Evolutionary conservation across 176 grass and related monocot genomes (phyloP), one percentile per base, ranked within the genome.

Genomic region (Musa troglodytarum): DNA sequence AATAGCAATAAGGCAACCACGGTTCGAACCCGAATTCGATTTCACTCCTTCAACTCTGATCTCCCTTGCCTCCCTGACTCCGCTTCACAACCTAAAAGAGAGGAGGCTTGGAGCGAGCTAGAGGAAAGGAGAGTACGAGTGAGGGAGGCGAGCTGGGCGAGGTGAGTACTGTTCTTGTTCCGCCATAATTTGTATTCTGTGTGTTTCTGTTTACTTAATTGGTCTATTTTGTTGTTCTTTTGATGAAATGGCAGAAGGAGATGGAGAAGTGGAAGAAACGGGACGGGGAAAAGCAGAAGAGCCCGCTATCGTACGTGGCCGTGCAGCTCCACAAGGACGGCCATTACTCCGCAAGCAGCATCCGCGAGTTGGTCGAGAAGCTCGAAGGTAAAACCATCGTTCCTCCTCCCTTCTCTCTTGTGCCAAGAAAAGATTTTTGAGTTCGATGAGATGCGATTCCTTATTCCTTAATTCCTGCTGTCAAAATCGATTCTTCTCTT

Each of bases 301-400:
- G 68, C 3, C 54, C 26, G 73, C 75, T 19, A 22, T 3, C 43
- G 23, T 26, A 75, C 20, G 76, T 92, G 16, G 82, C 82, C 10
- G 71, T 92, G 15, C 89, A 89, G 82, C 77, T 89, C 52, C 86
- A 92, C 49, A 80, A 89, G 86, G 86, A 92, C 80, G 87, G 90
- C 79, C 82, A 87, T 57, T 86, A 86, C n/a, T 89, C 86, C 84
- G 86, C 90, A 23, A 59, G 12, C 78, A 92, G 89, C 77, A 79
- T 92, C 50, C 81, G 79, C 73, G 77, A 68, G 69, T 79, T 87
- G 69, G 81, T 92, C 81, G 84, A 78, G 68, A 34, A 10, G 23
- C 54, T 82, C 22, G 72, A 79, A 50, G 89, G 89, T 92, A 53
- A 16, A 9, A 5, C 49, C 20, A n/a, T 72, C 21, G 8, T 53